These are phyloP conservation scores for Aspergillus diversus DNA, from an alignment of 495 filamentous ascomycete species.

Conservation along the genomic window DNA sequence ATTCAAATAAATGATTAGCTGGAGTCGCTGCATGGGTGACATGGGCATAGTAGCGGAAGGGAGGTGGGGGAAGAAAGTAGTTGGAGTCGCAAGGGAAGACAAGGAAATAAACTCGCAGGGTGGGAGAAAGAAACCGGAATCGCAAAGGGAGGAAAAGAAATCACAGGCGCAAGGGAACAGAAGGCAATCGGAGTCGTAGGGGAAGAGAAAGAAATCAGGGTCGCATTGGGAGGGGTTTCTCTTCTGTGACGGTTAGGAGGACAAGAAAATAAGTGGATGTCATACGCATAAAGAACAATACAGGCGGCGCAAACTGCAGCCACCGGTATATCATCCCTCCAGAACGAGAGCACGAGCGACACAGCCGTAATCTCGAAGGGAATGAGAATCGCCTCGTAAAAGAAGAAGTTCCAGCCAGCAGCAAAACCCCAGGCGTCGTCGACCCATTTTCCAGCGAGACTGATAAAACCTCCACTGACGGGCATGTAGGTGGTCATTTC, in stretches of 20 bases:
- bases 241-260: neutral
- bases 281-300: conserved; percentile 45
- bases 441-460: conserved; percentile 49
- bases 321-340: conserved; percentile 65
- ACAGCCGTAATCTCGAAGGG: conserved; percentile 76
- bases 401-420: conserved; percentile 64
- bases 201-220: conserved; percentile 23
- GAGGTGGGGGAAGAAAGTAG: neutral
- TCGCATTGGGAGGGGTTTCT: conserved; percentile 5
- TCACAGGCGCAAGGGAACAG: conserved; percentile 34
- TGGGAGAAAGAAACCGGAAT: neutral
- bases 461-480: conserved; percentile 55
- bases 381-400: conserved; percentile 64
- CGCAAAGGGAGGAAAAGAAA: neutral
- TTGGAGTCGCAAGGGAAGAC: conserved; percentile 35
- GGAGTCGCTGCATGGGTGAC: neutral
- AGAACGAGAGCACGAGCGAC: conserved; percentile 68
- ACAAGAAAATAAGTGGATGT: conserved; percentile 18
- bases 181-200: conserved; percentile 20
- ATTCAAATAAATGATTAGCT: neutral
- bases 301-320: conserved; percentile 59
- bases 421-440: conserved; percentile 58
- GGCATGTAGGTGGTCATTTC: conserved; percentile 56
- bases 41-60: neutral
- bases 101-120: neutral